A percentile compares a stretch with the other conserved stretches of the same genome.
Evolutionary conservation across 495 filamentous ascomycete genomes (phyloP).

Genomic region (Lichina pygmaea): DNA sequence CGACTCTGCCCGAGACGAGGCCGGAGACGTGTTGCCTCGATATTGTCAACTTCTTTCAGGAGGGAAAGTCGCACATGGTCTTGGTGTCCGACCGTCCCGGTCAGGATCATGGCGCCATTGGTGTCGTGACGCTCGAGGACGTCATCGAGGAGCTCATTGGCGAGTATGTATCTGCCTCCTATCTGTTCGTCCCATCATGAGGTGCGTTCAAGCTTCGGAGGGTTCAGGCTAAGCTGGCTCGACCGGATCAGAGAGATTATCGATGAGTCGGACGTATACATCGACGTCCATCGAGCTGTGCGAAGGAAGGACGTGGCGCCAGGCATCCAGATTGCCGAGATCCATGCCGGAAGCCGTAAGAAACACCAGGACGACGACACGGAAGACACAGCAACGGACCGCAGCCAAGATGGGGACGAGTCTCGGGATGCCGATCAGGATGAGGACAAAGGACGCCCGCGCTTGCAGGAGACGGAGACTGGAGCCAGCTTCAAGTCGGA

Average conservation of each 20-base stretch:
- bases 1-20: conserved; percentile 80
- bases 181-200: background rate
- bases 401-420: conserved; percentile 7
- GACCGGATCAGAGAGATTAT: conserved; percentile 21
- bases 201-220: too few species aligned
- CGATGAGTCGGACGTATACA: conserved; percentile 82
- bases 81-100: conserved; percentile 77
- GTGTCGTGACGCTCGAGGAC: conserved; percentile 88
- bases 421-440: background rate
- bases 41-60: conserved; percentile 98
- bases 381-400: too few species aligned
- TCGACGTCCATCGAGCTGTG: conserved; percentile 93
- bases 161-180: conserved; percentile 34
- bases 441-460: background rate
- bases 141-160: conserved; percentile 97
- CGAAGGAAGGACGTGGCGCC: conserved; percentile 47
- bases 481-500: background rate
- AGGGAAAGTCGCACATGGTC: conserved; percentile 98
- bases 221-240: background rate
- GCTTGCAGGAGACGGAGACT: background rate
- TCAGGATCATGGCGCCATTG: conserved; percentile 64
- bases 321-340: conserved; percentile 23
- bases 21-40: conserved; percentile 90
- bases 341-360: conserved; percentile 6
- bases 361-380: background rate